Evolutionary conservation across 805 yeast species (phyloP), one percentile per base, ranked within the genome.

Genomic region (Yamadazyma akitaensis): DNA sequence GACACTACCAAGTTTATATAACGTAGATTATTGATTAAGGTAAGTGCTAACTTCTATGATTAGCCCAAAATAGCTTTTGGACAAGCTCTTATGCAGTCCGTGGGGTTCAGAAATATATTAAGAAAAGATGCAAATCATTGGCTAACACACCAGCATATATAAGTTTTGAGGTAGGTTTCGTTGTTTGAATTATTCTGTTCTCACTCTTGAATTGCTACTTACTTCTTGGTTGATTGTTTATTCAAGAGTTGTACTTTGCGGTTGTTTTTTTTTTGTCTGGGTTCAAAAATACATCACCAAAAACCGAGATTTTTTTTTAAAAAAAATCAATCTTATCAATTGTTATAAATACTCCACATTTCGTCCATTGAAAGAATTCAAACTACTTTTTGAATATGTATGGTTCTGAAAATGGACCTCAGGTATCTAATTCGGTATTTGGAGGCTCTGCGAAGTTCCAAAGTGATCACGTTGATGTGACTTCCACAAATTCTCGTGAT

Each of bases 391-490:
- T 14, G 12, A 24, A 16, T 5, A 47, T 47, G 50, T 12, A 44
- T 18, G 50, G 43, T 40, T 33, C 39, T 34, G 50, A 47, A 40
- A 47, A 47, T 31, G 41, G 32, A 1, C 45, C 16, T 8, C 42
- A 47, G 9, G 26, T 26, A 2, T 13, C 26, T 13, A 8, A 26
- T 26, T 34, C 44, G 6, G 9, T 14, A n/a, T 10, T 12, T 7
- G 44, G 34, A n/a, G 6, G 24, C 28, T 26, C 44, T 8, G 42
- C 34, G 18, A 38, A 24, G 14, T 24, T 39, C 9, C 32, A 38
- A 16, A 26, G 14, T 17, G 53, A 50, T 35, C 51, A 52, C 31
- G 16, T 52, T 8, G 43, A 47, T 24, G 47, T 48, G 11, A 46
- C 47, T 4, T 39, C 49, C 2, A 40, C 52, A 2, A 38, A 35